Conservation (phyloP, 2,329 filamentous ascomycete genomes). For the Ceratocystis harringtonii region DNA sequence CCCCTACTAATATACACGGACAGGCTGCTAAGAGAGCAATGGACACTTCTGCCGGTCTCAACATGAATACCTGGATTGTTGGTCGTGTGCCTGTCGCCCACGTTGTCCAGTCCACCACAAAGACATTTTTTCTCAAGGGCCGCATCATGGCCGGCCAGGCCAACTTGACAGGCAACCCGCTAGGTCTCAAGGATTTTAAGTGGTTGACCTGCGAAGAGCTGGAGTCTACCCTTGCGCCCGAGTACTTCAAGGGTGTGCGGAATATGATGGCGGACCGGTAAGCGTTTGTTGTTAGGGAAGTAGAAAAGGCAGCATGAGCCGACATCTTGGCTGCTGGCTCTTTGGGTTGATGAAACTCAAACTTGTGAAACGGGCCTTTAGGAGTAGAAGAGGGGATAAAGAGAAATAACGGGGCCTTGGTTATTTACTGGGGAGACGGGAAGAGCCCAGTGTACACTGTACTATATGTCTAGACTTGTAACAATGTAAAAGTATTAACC, state of each 20-base stretch:
- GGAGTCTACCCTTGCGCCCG: slow-evolving; percentile 43
- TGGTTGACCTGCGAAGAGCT: slow-evolving; percentile 91
- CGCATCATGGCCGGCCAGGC: slow-evolving; percentile 96
- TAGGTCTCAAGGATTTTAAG: slow-evolving; percentile 68
- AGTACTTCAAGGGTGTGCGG: slow-evolving; percentile 61
- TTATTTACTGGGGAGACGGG: not conserved
- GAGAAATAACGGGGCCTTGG: not conserved
- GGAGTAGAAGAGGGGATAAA: slow-evolving; percentile 6
- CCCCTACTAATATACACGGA: slow-evolving; percentile 18
- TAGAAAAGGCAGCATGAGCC: not conserved
- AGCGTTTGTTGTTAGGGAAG: not conserved
- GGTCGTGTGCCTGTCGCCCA: slow-evolving; percentile 82
- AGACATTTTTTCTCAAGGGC: slow-evolving; percentile 91
- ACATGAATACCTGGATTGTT: slow-evolving; percentile 99
- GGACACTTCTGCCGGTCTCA: slow-evolving; percentile 60
- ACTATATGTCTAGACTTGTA: slow-evolving; percentile 16
- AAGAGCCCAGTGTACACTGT: slow-evolving; percentile 11
- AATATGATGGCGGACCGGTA: slow-evolving; percentile 76
- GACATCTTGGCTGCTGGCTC: too few species aligned
- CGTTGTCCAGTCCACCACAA: slow-evolving; percentile 52
- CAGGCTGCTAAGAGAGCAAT: slow-evolving; percentile 74
- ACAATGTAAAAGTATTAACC: slow-evolving; percentile 12
- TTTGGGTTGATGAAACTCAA: not conserved
- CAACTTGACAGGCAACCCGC: slow-evolving; percentile 54
- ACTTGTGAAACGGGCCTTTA: slow-evolving; percentile 2